Evolutionary conservation across 495 filamentous ascomycete species (phyloP), one percentile per base, ranked within the genome.

Genomic region (Aspergillus homomorphus): DNA sequence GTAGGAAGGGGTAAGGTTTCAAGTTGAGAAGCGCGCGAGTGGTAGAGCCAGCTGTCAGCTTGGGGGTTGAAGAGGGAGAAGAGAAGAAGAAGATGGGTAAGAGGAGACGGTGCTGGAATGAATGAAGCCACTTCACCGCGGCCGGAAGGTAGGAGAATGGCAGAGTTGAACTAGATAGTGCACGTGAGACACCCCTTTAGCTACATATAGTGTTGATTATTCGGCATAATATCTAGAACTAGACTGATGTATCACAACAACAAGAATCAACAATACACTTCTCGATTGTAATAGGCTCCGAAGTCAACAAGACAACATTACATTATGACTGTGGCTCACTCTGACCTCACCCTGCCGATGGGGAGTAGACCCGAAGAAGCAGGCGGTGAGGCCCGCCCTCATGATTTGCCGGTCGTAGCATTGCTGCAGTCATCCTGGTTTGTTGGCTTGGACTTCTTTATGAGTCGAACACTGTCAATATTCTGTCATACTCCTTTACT

Each of bases 101-200:
- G 46, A 20, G 50, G 52, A 42, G 59, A 42, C 54, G 62, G 60
- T 57, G 23, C 52, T 59, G 62, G 61, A 54, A 53, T 54, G 63
- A 64, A 55, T 28, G 46, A 68, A 61, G 67, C 66, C 62, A 71
- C 65, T 60, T 68, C 57, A 64, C 52, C 44, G 20, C 58, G 61
- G 61, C 61, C 57, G 64, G 51, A 63, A 61, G 59, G 61, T 66
- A 58, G 60, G 63, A 52, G 61, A 59, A 46, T 45, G n/a, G 33
- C 62, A 45, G 52, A 9, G 48, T 60, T 54, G 56, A 53, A 68
- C 62, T 51, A n/a, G 19, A 19, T 2, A 5, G 18, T 46, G 33
- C 33, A 38, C 33, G 33, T 38, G 33, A 38, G 33, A 14, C 33
- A 2, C 10, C 45, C 9, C 22, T 10, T 56, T 41, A 26, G 55